Evolutionary conservation across 352 stramenopile species (phyloP).

Genomic region (Elongisporangium anandrum): DNA sequence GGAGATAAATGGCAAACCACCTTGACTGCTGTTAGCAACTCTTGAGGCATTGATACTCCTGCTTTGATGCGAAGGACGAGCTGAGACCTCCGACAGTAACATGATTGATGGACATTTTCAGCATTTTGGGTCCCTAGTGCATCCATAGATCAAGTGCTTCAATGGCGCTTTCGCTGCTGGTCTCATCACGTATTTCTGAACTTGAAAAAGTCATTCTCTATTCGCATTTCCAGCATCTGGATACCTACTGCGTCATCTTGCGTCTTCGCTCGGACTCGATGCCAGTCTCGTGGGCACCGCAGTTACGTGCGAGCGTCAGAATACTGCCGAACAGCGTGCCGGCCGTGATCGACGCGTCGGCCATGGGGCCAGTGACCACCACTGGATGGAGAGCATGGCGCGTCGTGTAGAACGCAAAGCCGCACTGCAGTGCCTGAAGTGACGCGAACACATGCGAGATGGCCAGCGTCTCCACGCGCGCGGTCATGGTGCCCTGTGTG

Average conservation of each 20-base stretch:
- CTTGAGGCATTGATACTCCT: too few relatives aligned
- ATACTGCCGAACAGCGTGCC: constrained; percentile 77
- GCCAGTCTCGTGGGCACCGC: constrained; percentile 39
- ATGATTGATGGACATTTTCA: too few relatives aligned
- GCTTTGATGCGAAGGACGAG: too few relatives aligned
- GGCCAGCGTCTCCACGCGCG: constrained; percentile 39
- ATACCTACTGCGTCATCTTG: background rate
- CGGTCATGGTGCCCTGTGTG: constrained; percentile 34
- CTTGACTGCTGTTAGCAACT: too few relatives aligned
- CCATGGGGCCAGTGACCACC: constrained; percentile 77
- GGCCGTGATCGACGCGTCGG: constrained; percentile 68
- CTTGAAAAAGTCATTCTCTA: too few relatives aligned
- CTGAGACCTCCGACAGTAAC: too few relatives aligned
- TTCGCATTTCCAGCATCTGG: too few relatives aligned
- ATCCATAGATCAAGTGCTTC: too few relatives aligned
- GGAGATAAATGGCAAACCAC: too few relatives aligned
- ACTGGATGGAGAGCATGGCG: constrained; percentile 71
- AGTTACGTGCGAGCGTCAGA: constrained; percentile 66
- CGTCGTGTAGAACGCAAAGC: constrained; percentile 75
- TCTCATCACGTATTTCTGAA: too few relatives aligned
- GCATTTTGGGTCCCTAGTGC: too few relatives aligned
- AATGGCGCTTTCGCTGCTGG: too few relatives aligned
- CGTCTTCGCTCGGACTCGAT: background rate
- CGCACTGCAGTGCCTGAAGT: constrained; percentile 64
- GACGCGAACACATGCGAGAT: constrained; percentile 50